A percentile compares a stretch with the other conserved stretches of the same genome.
Evolutionary conservation across 2,329 filamentous ascomycete species (phyloP).

Genomic region (Nemania sp.): DNA sequence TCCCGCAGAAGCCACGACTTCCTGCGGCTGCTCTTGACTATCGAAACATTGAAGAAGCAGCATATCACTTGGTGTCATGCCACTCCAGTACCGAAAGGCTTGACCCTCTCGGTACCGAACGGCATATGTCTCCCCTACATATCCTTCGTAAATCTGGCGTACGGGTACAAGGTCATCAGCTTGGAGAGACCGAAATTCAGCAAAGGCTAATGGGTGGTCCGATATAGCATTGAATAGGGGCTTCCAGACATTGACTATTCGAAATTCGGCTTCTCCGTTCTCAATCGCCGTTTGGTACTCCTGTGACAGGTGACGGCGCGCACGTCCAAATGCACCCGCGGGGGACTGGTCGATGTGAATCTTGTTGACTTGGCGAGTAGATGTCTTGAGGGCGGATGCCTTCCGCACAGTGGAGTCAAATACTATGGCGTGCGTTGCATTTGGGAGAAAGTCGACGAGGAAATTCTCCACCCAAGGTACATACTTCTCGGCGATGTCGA

Average conservation of each 20-base stretch:
- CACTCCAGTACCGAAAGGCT: conserved; percentile 15
- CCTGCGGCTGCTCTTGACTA: not conserved
- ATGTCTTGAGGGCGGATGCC: conserved; percentile 2
- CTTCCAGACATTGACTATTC: conserved; percentile 19
- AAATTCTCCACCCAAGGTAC: conserved; percentile 11
- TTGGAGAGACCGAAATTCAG: not conserved
- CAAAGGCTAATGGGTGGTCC: conserved; percentile 7
- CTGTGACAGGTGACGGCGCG: not conserved
- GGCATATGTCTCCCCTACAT: conserved; percentile 13
- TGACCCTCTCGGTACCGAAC: not conserved
- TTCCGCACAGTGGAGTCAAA: conserved; percentile 11
- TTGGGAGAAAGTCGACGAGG: not conserved
- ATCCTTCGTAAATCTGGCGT: not conserved
- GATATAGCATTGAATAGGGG: not conserved
- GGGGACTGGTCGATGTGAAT: conserved; percentile 16
- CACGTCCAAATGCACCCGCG: not conserved
- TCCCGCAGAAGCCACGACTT: not conserved
- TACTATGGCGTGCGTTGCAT: not conserved
- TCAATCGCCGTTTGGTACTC: not conserved
- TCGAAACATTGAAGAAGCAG: conserved; percentile 11
- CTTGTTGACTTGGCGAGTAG: conserved; percentile 8
- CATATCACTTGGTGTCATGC: conserved; percentile 5
- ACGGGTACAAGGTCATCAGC: no score
- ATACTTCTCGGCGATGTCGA: conserved; percentile 1
- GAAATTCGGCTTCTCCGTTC: conserved; percentile 7